Evolutionary conservation across 257 asterid species (phyloP).

Genomic region (Asclepias syriaca): DNA sequence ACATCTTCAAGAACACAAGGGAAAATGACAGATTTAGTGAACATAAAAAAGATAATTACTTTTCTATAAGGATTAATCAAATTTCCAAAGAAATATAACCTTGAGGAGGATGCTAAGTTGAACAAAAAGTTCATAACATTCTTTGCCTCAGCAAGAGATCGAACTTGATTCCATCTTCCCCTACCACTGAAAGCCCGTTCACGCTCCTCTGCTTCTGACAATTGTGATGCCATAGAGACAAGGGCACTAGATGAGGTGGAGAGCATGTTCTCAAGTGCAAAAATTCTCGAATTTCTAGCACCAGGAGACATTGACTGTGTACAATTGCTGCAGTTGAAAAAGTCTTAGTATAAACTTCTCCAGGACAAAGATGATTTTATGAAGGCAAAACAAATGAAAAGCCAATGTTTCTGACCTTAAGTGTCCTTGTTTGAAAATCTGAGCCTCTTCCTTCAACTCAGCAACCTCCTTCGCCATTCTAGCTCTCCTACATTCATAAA

Average conservation of each 20-base stretch:
- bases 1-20: conserved; percentile 44
- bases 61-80: not conserved
- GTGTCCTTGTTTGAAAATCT: conserved; percentile 43
- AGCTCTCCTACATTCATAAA: conserved; percentile 56
- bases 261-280: conserved; percentile 93
- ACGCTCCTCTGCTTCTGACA: conserved; percentile 97
- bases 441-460: conserved; percentile 75
- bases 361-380: conserved; percentile 3
- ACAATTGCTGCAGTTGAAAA: conserved; percentile 41
- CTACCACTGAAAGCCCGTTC: conserved; percentile 89
- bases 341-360: not conserved
- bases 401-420: conserved; percentile 44
- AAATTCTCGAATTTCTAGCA: conserved; percentile 84
- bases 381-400: not conserved
- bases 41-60: conserved; percentile 6
- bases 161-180: conserved; percentile 96
- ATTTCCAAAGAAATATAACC: conserved; percentile 37
- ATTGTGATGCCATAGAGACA: conserved; percentile 93
- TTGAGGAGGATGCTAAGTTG: conserved; percentile 72
- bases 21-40: conserved; percentile 6
- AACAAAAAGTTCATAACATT: conserved; percentile 77
- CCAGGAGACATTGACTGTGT: conserved; percentile 86
- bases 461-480: conserved; percentile 87
- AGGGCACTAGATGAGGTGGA: conserved; percentile 87
- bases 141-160: conserved; percentile 83